Base-by-base conservation (phyloP, 179 eudicot genomes). In the Spergularia azorica region DNA sequence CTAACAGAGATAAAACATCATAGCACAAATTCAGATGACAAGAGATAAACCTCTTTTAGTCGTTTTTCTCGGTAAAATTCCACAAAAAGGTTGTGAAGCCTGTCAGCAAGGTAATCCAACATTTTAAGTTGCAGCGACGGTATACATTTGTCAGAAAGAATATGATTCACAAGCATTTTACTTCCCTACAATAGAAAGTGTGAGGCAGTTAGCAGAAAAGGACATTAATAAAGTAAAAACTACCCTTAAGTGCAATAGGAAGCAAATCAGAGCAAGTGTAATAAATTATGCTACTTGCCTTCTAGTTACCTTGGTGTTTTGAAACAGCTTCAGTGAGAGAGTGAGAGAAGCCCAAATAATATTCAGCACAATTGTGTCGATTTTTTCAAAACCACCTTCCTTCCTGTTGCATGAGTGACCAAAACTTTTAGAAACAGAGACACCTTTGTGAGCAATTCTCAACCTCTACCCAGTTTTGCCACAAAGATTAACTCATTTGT, bases 11-110 rank as follows among this genome's bases (percentile, higher is more conserved):
- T 36, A 21, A 72, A 17, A 3, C 39, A 66, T 63, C 32, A n/a
- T 15, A 67, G 58, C 77, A 41, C 18, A 55, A 70, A 58, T 56
- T 46, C 4, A 41, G 59, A 50, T 46, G 46, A 67, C 50, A 55
- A 67, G 51, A 63, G 50, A 48, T 38, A 70, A 82, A 93, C 99
- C 98, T 93, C 90, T 78, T 86, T 78, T 78, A 82, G 67, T 67
- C 65, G 80, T 65, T 86, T 79, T 56, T 81, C 75, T 79, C 87
- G 87, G 80, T 89, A 83, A 67, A 87, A 84, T 64, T 87, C 86
- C 52, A 93, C 84, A 68, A 89, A 92, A 65, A 84, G 77, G 72
- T 91, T 92, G 87, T 91, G 82, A 75, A 93, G 88, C 83, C 79
- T 81, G 66, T 84, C 81, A 80, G 81, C 85, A 43, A 91, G 83